A percentile compares a stretch with the other conserved stretches of the same genome.
phyloP scores from a whole-genome alignment of 495 filamentous ascomycete species.

The Penicillium canescens region DNA sequence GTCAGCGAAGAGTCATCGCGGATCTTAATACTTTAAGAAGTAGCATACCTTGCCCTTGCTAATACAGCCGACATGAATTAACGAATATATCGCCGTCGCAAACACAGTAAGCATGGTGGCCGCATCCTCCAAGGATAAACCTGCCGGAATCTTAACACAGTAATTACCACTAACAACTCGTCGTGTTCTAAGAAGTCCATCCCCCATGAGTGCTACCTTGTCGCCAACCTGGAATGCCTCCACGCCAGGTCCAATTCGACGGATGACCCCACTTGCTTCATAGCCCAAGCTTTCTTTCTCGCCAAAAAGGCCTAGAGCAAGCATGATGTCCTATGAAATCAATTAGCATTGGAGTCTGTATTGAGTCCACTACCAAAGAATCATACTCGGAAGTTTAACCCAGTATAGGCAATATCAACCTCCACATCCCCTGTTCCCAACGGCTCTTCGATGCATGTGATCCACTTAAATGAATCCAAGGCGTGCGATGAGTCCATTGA shows the following conservation, averaged over 20 bases:
- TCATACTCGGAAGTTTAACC: slow-evolving; percentile 43
- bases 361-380: too few relatives aligned
- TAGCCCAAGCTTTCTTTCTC: slow-evolving; percentile 9
- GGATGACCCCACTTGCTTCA: slow-evolving; percentile 9
- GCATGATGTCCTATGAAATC: slow-evolving; percentile 27
- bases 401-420: slow-evolving; percentile 39
- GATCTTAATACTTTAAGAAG: background rate
- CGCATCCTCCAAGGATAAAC: slow-evolving; percentile 30
- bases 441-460: background rate
- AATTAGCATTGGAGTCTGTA: background rate
- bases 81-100: slow-evolving; percentile 27
- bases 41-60: slow-evolving; percentile 19
- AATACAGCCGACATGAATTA: slow-evolving; percentile 17
- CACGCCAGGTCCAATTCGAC: slow-evolving; percentile 21
- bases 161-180: background rate
- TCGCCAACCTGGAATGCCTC: slow-evolving; percentile 35
- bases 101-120: slow-evolving; percentile 27
- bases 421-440: slow-evolving; percentile 28
- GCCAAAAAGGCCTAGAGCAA: slow-evolving; percentile 2
- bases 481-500: slow-evolving; percentile 14
- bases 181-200: slow-evolving; percentile 2
- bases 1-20: background rate
- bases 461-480: slow-evolving; percentile 29
- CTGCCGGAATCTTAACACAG: slow-evolving; percentile 26
- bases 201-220: slow-evolving; percentile 29